A percentile compares a stretch with the other conserved stretches of the same genome.
Conservation (phyloP, 2,329 filamentous ascomycete genomes). For the Microsporum audouinii region DNA sequence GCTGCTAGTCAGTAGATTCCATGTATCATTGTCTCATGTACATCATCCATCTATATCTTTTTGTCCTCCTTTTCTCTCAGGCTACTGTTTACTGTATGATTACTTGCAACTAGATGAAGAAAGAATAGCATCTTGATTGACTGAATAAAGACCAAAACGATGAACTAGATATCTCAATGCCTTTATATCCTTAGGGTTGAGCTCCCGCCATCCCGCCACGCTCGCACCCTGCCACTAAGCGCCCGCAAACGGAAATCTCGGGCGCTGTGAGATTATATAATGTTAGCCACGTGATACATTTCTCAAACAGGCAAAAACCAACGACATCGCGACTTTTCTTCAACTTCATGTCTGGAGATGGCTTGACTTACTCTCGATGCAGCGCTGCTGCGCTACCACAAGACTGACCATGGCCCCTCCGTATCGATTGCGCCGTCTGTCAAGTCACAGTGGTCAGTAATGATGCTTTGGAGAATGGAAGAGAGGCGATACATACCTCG, state of each 20-base stretch:
- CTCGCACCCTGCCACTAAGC: background rate
- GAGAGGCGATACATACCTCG: background rate
- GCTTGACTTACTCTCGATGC: background rate
- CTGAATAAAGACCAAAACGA: background rate
- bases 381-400: background rate
- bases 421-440: background rate
- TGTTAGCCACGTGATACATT: background rate
- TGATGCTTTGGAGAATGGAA: background rate
- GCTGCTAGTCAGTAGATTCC: background rate
- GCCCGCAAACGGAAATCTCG: background rate
- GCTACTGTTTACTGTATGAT: background rate
- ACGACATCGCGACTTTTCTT: background rate
- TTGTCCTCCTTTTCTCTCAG: background rate
- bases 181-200: background rate
- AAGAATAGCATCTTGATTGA: background rate
- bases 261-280: constrained; percentile 6
- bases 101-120: background rate
- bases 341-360: background rate
- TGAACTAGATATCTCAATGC: background rate
- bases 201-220: background rate
- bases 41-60: background rate
- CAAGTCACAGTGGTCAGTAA: background rate
- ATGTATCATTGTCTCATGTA: background rate
- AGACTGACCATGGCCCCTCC: background rate
- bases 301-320: background rate